Evolutionary conservation across 805 yeast species (phyloP), one percentile per base, ranked within the genome.

Genomic region (Clavispora fructus): DNA sequence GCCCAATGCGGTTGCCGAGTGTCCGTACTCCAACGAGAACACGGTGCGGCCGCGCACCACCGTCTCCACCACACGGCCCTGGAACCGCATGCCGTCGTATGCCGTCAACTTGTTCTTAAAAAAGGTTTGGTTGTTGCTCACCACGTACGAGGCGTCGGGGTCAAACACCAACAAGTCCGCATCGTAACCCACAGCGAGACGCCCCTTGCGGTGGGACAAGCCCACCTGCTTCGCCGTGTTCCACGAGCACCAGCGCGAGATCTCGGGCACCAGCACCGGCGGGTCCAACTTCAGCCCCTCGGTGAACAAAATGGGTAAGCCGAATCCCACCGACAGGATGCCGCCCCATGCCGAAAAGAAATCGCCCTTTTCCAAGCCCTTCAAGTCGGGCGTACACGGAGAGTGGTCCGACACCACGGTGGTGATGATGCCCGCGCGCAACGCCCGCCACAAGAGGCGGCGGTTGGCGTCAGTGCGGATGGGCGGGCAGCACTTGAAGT

Each of bases 261-360:
- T 83, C 49, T 89, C 90, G 2, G 69, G 62, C 4, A 87, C 60
- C 0, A 76, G 54, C 3, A 83, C 70, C 2, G 79, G 77, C 1
- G 79, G 78, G 3, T 67, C 55, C 49, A 82, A 64, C 55, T 77
- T 76, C 40, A 58, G 54, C 10, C 87, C 90, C 56, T 85, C 89
- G 1, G 96, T 87, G 75, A 80, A 85, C 43, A 91, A 65, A 35
- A 90, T 76, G 0, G 95, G 87, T 40, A 91, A 73, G 0, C 97
- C 97, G 35, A 92, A 78, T 0, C 98, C 98, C 29, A 91, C 95
- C 1, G 96, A 87, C 1, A 96, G 77, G 35, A 91, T 89, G 9
- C 98, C 98, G 31, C 97, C 98, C 98, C 98, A 91, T 2, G 97
- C 95, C 31, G 83, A 78, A 56, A 91, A 80, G 62, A 91, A 91